Conservation (phyloP, 371 early-diverging fungal genomes). For the Lichtheimia ornata region DNA sequence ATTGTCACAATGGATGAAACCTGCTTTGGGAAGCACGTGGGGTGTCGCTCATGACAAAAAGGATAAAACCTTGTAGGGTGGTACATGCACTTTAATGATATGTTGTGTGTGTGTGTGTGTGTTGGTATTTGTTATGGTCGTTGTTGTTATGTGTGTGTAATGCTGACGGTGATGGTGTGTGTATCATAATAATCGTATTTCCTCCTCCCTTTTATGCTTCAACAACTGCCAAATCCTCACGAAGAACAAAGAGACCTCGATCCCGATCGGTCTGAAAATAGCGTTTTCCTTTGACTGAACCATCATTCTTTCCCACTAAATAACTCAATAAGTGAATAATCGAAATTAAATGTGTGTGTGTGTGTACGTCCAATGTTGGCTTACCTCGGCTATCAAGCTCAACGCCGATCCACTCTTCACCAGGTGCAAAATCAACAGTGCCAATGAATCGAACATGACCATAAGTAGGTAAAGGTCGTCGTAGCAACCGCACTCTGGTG, state of each 20-base stretch:
- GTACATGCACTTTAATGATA: too few relatives aligned
- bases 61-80: too few relatives aligned
- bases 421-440: constrained; percentile 23
- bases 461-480: constrained; percentile 35
- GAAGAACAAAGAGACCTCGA: constrained; percentile 37
- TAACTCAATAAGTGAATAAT: too few relatives aligned
- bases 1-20: too few relatives aligned
- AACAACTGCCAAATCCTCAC: constrained; percentile 28
- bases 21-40: too few relatives aligned
- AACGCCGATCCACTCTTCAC: constrained; percentile 42
- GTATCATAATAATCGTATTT: too few relatives aligned
- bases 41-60: too few relatives aligned
- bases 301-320: constrained; percentile 46
- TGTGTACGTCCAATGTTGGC: background rate
- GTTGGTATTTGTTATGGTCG: too few relatives aligned
- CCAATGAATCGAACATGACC: constrained; percentile 44
- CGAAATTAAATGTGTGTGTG: too few relatives aligned
- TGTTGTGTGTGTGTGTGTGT: too few relatives aligned
- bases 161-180: too few relatives aligned
- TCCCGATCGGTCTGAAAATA: constrained; percentile 42
- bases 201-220: background rate
- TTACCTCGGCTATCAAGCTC: constrained; percentile 47
- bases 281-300: constrained; percentile 32
- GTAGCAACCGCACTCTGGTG: constrained; percentile 29
- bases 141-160: too few relatives aligned